Percentiles rank a stretch among this genome's conserved stretches.
Conservation (phyloP, 2,329 filamentous ascomycete species). For the Aureobasidium sp. region DNA sequence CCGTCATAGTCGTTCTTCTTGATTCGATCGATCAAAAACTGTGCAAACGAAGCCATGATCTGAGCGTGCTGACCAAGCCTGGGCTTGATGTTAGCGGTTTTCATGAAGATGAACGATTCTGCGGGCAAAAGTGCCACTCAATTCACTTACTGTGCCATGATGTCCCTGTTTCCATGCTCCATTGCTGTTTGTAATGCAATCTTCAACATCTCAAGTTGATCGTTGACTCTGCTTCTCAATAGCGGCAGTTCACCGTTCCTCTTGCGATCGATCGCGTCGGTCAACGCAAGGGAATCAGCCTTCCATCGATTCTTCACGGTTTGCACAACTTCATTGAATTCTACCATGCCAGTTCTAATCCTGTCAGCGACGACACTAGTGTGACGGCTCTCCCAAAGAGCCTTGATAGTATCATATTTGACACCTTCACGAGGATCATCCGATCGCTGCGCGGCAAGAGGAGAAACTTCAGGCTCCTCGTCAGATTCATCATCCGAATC, state of each 20-base stretch:
- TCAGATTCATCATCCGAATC: constrained; percentile 35
- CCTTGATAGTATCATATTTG: constrained; percentile 54
- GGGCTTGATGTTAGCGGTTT: neutral
- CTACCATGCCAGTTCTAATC: constrained; percentile 48
- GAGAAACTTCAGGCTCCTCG: constrained; percentile 46
- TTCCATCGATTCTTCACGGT: constrained; percentile 57
- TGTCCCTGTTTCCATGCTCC: constrained; percentile 41
- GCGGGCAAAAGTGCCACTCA: neutral
- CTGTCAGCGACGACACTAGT: constrained; percentile 43
- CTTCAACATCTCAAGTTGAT: constrained; percentile 52
- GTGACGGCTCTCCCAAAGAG: constrained; percentile 53
- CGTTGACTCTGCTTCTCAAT: constrained; percentile 50
- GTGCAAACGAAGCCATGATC: constrained; percentile 42
- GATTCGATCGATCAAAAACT: constrained; percentile 43
- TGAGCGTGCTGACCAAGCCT: constrained; percentile 27
- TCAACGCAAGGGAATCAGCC: constrained; percentile 48
- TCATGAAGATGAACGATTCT: neutral
- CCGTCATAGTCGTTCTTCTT: constrained; percentile 41
- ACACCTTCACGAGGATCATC: constrained; percentile 46
- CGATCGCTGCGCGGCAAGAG: constrained; percentile 47
- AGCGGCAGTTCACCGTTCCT: constrained; percentile 46
- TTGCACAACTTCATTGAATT: constrained; percentile 55
- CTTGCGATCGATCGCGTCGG: constrained; percentile 52
- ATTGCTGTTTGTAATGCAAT: constrained; percentile 41
- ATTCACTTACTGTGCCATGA: constrained; percentile 36